phyloP scores from a whole-genome alignment of 352 stramenopile species.

The Phytopythium sindhum region DNA sequence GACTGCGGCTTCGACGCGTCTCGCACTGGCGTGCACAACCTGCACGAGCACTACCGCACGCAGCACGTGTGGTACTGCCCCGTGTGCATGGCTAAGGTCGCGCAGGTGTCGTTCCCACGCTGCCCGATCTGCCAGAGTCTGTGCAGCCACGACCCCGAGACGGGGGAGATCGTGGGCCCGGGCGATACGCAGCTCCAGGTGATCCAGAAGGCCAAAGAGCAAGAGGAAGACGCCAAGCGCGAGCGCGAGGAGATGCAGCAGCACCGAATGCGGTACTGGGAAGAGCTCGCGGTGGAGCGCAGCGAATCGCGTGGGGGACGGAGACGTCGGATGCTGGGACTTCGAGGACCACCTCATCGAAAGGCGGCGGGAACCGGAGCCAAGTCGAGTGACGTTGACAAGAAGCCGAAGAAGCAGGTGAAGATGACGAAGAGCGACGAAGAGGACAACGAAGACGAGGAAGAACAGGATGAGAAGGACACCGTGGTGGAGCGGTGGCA shows the following conservation, averaged over 20 bases:
- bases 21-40: conserved; percentile 58
- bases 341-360: conserved; percentile 9
- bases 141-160: conserved; percentile 53
- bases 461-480: background rate
- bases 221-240: conserved; percentile 33
- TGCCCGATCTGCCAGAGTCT: conserved; percentile 63
- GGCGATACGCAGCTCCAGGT: conserved; percentile 52
- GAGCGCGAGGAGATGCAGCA: conserved; percentile 60
- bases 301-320: conserved; percentile 15
- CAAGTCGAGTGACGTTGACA: background rate
- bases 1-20: conserved; percentile 43
- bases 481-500: conserved; percentile 8
- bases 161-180: conserved; percentile 54
- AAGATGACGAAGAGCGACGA: background rate
- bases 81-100: conserved; percentile 67
- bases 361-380: background rate
- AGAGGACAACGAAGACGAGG: background rate
- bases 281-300: conserved; percentile 34
- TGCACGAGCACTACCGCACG: conserved; percentile 70
- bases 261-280: conserved; percentile 66
- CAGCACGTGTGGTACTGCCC: conserved; percentile 75
- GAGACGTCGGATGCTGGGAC: conserved; percentile 33
- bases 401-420: background rate
- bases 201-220: conserved; percentile 39
- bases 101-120: conserved; percentile 56